Percentiles rank a stretch among this genome's conserved stretches.
These are phyloP conservation scores for Zasmidium angulare DNA, from an alignment of 2,329 filamentous ascomycete species.

Conservation along the genomic window DNA sequence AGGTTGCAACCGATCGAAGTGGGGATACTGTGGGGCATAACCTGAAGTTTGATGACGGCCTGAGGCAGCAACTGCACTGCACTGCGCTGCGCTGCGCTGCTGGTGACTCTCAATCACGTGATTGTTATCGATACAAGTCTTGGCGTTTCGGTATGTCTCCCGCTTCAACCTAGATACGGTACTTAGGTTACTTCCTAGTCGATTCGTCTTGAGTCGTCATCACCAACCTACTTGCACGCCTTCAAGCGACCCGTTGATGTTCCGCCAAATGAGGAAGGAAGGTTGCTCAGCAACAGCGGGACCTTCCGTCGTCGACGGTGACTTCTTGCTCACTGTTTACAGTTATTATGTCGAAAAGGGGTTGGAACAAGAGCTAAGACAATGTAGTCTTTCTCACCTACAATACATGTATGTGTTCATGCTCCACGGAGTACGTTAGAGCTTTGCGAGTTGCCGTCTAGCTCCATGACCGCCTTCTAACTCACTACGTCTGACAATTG, in stretches of 20 bases:
- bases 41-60: constrained; percentile 5
- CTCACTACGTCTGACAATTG: neutral
- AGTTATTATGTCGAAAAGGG: neutral
- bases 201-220: no score
- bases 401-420: neutral
- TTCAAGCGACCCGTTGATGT: no score
- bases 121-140: no score
- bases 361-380: neutral
- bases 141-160: no score
- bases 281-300: neutral
- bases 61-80: no score
- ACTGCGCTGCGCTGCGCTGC: no score
- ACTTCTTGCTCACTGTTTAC: neutral
- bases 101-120: no score
- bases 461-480: neutral
- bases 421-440: neutral
- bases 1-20: neutral
- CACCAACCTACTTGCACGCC: no score
- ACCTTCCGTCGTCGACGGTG: neutral
- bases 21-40: neutral
- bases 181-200: no score
- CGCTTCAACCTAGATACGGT: no score
- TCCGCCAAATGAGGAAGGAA: neutral
- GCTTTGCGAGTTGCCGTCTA: neutral
- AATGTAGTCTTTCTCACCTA: no score